Percentiles rank a stretch among this genome's conserved stretches.
These are phyloP conservation scores for Nitzschia palea DNA, from an alignment of 108 stramenopile genomes.

Conservation along the genomic window DNA sequence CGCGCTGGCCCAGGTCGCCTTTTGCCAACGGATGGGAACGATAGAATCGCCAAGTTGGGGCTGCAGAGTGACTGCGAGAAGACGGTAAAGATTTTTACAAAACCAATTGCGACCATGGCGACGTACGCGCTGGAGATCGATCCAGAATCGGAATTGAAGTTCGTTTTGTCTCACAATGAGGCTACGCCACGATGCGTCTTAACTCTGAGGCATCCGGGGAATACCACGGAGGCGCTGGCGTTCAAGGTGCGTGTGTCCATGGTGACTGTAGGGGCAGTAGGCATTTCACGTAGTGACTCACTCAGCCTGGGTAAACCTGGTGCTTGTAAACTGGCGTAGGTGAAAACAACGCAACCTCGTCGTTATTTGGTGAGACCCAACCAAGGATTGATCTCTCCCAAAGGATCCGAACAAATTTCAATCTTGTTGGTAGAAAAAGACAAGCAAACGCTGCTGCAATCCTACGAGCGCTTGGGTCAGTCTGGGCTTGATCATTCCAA, in stretches of 20 bases:
- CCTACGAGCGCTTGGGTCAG: slow-evolving; percentile 87
- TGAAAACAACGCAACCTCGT: slow-evolving; percentile 92
- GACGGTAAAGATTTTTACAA: too few relatives aligned
- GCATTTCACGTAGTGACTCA: not conserved
- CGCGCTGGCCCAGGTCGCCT: too few relatives aligned
- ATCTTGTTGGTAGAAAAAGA: slow-evolving; percentile 91
- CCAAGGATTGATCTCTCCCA: slow-evolving; percentile 85
- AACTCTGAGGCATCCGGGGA: slow-evolving; percentile 73
- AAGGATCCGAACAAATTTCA: slow-evolving; percentile 67
- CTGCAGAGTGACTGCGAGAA: too few relatives aligned
- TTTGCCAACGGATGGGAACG: too few relatives aligned
- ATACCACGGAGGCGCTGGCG: slow-evolving; percentile 59
- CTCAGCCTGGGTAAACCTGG: not conserved
- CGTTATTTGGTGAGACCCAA: slow-evolving; percentile 91
- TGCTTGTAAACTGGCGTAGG: too few relatives aligned
- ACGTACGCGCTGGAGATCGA: slow-evolving; percentile 56
- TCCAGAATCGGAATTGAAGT: slow-evolving; percentile 73
- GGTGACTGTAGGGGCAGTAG: too few relatives aligned
- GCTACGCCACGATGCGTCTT: slow-evolving; percentile 60
- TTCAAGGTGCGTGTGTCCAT: slow-evolving; percentile 81
- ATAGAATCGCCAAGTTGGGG: too few relatives aligned
- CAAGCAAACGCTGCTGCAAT: slow-evolving; percentile 75
- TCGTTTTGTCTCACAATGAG: slow-evolving; percentile 60
- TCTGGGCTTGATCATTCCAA: slow-evolving; percentile 90
- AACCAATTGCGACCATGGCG: slow-evolving; percentile 14